phyloP scores from a whole-genome alignment of 257 asterid genomes.

The Schizonepeta tenuifolia region DNA sequence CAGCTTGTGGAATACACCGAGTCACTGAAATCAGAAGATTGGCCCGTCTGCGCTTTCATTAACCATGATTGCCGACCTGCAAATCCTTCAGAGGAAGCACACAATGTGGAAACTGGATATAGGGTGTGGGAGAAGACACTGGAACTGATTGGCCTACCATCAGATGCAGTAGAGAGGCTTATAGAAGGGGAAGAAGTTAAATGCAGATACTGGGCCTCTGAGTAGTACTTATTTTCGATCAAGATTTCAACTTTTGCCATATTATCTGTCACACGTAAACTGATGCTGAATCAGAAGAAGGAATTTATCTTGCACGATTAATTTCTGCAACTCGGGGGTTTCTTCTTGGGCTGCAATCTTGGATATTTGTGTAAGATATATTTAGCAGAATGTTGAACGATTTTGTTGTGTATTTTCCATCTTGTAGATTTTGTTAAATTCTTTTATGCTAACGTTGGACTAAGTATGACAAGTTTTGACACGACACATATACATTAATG shows the following conservation, averaged over 20 bases:
- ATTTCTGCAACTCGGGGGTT: neutral
- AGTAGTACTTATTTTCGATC: constrained; percentile 23
- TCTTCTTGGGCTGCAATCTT: neutral
- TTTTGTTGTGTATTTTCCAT: neutral
- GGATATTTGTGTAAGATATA: neutral
- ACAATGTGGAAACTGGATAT: constrained; percentile 62
- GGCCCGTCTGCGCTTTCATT: constrained; percentile 94
- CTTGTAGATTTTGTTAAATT: neutral
- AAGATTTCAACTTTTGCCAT: neutral
- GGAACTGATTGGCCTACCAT: constrained; percentile 80
- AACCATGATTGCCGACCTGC: constrained; percentile 91
- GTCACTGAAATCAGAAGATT: constrained; percentile 84
- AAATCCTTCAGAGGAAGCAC: constrained; percentile 94
- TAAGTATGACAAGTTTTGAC: too few species aligned
- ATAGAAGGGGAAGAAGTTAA: constrained; percentile 76
- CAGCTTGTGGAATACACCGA: constrained; percentile 86
- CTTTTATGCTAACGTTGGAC: neutral
- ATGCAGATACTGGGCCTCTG: constrained; percentile 45
- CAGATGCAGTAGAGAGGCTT: constrained; percentile 83
- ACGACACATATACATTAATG: too few species aligned
- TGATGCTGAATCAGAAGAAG: constrained; percentile 23
- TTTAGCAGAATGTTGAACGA: neutral
- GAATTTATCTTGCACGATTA: constrained; percentile 1
- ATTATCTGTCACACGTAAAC: neutral
- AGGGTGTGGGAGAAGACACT: constrained; percentile 94